Conservation (phyloP, 805 yeast species). For the Wickerhamomyces hampshirensis region DNA sequence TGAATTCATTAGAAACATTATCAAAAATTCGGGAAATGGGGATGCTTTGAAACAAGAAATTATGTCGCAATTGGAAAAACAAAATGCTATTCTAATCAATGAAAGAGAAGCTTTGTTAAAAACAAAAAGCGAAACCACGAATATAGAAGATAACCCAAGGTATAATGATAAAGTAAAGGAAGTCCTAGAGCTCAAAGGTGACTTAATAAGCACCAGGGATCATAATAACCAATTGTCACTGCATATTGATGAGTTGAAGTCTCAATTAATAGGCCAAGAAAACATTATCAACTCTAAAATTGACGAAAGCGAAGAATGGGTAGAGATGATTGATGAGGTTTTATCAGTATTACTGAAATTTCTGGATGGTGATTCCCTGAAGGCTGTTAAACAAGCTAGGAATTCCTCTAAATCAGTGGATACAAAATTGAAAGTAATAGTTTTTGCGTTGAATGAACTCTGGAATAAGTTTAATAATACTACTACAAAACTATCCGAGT, state of each 20-base stretch:
- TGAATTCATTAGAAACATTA: conserved; percentile 24
- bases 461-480: conserved; percentile 4
- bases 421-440: conserved; percentile 18
- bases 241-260: conserved; percentile 19
- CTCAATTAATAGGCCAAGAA: conserved; percentile 10
- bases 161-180: conserved; percentile 21
- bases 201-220: conserved; percentile 20
- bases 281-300: conserved; percentile 2
- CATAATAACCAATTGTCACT: conserved; percentile 20
- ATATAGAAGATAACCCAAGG: conserved; percentile 3
- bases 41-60: conserved; percentile 20
- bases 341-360: conserved; percentile 8
- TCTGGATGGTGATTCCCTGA: conserved; percentile 16
- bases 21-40: conserved; percentile 16
- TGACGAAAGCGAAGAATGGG: conserved; percentile 10
- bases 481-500: background rate
- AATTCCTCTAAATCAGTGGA: conserved; percentile 17
- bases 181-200: conserved; percentile 22
- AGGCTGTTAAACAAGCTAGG: conserved; percentile 18
- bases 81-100: conserved; percentile 15
- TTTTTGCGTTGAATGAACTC: conserved; percentile 17
- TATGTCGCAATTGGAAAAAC: conserved; percentile 18
- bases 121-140: conserved; percentile 4
- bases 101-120: conserved; percentile 16
- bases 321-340: conserved; percentile 11